Evolutionary conservation across 2,329 filamentous ascomycete species (phyloP), one percentile per base, ranked within the genome.

Genomic region (Aspergillus fumigatiaffinis): DNA sequence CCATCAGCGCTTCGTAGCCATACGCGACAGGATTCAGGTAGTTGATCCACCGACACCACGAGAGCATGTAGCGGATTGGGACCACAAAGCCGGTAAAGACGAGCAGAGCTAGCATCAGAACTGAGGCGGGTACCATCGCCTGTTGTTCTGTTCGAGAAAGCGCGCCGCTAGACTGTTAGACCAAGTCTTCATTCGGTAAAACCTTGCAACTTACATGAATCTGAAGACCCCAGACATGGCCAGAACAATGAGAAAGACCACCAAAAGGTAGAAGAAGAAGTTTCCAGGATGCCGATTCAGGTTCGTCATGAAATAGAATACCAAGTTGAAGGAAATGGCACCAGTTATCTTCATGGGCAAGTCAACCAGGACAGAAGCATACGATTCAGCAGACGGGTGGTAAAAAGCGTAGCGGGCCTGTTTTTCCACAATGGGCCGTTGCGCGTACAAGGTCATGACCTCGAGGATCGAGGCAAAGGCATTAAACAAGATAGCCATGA

Each of bases 371-470:
- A 96, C 94, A 9, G 90, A 94, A 0, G 90, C 86, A 58, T 91
- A 82, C 17, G 91, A 90, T 80, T 97, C 92, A 17, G 91, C 89
- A 8, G 89, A 92, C 0, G 92, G 91, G 68, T 96, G 92, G 67
- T 96, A 96, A n/a, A 96, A 81, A 20, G 92, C 91, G 71, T 96
- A 96, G 57, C 89, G 86, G 56, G 82, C 78, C 66, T 97, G 92
- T 72, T 96, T 96, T 71, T 96, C 91, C 59, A 97, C 91, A 66
- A 96, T 96, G 1, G 90, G 89, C 38, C 92, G 88, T 82, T 96
- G 92, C 2, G 90, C 85, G 70, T 94, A 97, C 4, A 96, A 82
- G 0, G 90, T 92, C 35, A 94, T 46, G 57, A 85, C 83, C 75
- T 94, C 91, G 41, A 94, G 82, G 55, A 89, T 88, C 70, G 85